These are phyloP conservation scores for Aureoboletus auriporus DNA, from an alignment of 768 basidiomycete genomes.

Conservation along the genomic window DNA sequence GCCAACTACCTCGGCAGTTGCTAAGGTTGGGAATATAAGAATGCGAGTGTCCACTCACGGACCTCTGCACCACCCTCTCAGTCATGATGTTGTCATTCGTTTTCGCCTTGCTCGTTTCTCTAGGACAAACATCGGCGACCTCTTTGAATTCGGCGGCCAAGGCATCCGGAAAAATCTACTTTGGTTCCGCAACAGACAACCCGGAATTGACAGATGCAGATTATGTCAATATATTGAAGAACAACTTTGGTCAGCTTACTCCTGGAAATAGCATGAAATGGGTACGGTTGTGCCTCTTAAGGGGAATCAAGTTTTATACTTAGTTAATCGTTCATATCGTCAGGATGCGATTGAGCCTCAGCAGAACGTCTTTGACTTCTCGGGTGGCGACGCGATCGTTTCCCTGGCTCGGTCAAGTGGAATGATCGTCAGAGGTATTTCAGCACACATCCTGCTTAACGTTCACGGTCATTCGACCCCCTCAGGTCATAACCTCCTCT, in stretches of 20 bases:
- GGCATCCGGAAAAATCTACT: constrained; percentile 42
- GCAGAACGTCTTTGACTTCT: constrained; percentile 21
- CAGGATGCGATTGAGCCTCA: constrained; percentile 20
- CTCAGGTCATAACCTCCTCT: constrained; percentile 20
- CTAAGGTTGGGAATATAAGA: no score
- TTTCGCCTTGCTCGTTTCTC: constrained; percentile 5
- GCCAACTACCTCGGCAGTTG: no score
- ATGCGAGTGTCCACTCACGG: no score
- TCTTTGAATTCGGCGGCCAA: constrained; percentile 35
- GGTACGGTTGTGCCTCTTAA: constrained; percentile 7
- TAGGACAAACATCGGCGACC: constrained; percentile 1
- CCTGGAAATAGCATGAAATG: constrained; percentile 19
- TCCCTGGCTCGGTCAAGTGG: constrained; percentile 16
- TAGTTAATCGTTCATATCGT: neutral
- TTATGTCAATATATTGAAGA: constrained; percentile 5
- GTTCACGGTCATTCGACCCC: neutral
- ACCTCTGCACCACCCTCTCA: no score
- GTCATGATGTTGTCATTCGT: neutral
- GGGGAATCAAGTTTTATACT: no score
- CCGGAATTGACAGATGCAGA: constrained; percentile 36
- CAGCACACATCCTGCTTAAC: neutral
- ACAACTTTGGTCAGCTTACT: constrained; percentile 20
- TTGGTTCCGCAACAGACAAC: constrained; percentile 47
- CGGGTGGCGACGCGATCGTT: constrained; percentile 17
- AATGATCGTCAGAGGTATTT: constrained; percentile 17